Conservation (phyloP, 2,329 filamentous ascomycete genomes). For the Stagonosporopsis cucurbitacearum region DNA sequence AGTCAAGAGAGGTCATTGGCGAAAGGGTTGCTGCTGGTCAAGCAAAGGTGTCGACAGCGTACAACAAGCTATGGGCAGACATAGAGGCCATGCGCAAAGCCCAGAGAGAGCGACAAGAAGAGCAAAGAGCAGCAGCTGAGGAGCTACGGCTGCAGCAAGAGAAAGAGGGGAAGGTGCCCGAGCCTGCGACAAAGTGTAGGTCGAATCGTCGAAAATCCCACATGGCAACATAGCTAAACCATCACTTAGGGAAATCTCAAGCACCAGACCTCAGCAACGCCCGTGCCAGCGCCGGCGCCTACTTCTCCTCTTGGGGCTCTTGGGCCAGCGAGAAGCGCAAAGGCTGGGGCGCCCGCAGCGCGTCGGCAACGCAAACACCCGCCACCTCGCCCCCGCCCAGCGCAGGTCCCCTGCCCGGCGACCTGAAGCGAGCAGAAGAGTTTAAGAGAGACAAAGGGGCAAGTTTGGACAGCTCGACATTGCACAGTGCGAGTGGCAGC, state of each 20-base stretch:
- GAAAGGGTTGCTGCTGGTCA: constrained; percentile 86
- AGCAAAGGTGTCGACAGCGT: constrained; percentile 84
- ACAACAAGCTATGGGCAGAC: constrained; percentile 88
- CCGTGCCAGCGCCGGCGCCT: constrained; percentile 64
- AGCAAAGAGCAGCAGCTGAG: constrained; percentile 55
- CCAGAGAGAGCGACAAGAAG: constrained; percentile 69
- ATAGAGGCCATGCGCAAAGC: constrained; percentile 82
- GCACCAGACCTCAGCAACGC: constrained; percentile 50
- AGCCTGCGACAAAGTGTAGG: constrained; percentile 34
- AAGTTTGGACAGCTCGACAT: constrained; percentile 15
- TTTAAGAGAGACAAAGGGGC: constrained; percentile 31
- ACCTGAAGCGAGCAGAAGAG: constrained; percentile 38
- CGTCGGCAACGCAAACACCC: constrained; percentile 24
- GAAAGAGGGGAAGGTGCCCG: constrained; percentile 28
- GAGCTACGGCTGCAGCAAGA: constrained; percentile 17
- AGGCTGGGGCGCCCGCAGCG: constrained; percentile 36
- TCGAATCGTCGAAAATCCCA: background rate
- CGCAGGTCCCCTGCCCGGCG: constrained; percentile 26
- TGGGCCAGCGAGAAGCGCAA: constrained; percentile 77
- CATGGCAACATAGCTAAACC: constrained; percentile 4
- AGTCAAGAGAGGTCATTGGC: constrained; percentile 83
- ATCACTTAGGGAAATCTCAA: constrained; percentile 35
- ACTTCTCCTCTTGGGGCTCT: constrained; percentile 67
- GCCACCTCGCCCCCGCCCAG: constrained; percentile 29
- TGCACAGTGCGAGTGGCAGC: background rate